Evolutionary conservation across 179 eudicot species (phyloP).

Genomic region (Silene noctiflora): DNA sequence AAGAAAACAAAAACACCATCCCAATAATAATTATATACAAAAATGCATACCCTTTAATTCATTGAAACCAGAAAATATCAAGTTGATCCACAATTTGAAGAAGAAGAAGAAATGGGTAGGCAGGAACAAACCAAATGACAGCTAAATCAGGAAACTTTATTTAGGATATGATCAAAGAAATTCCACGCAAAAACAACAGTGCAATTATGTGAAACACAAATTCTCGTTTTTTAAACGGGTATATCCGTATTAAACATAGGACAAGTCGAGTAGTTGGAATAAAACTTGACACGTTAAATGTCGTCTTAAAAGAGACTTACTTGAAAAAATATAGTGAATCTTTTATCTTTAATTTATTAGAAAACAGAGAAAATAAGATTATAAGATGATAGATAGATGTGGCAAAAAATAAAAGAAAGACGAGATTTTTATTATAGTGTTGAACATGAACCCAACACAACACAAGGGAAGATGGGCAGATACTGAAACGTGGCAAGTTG

Average conservation of each 20-base stretch:
- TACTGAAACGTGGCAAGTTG: constrained; percentile 27
- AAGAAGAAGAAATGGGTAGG: constrained; percentile 7
- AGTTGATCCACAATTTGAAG: background rate
- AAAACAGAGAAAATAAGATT: background rate
- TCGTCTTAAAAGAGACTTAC: too few species aligned
- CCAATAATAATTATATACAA: constrained; percentile 4
- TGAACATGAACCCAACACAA: too few species aligned
- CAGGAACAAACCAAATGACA: background rate
- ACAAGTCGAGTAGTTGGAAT: too few species aligned
- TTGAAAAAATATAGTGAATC: too few species aligned
- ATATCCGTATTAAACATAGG: too few species aligned
- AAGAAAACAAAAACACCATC: background rate
- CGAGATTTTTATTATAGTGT: constrained; percentile 20
- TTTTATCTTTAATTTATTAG: background rate
- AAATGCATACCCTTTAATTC: constrained; percentile 20
- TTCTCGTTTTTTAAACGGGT: too few species aligned
- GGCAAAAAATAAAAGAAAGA: constrained; percentile 12
- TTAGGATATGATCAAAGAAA: constrained; percentile 7
- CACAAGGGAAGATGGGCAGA: too few species aligned
- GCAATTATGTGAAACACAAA: too few species aligned
- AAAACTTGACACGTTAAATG: too few species aligned
- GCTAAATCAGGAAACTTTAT: constrained; percentile 19
- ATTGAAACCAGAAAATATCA: constrained; percentile 13
- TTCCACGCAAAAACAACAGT: too few species aligned
- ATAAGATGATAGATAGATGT: background rate